Conservation (phyloP, 176 grass and related monocot genomes). For the Oryza meridionalis region DNA sequence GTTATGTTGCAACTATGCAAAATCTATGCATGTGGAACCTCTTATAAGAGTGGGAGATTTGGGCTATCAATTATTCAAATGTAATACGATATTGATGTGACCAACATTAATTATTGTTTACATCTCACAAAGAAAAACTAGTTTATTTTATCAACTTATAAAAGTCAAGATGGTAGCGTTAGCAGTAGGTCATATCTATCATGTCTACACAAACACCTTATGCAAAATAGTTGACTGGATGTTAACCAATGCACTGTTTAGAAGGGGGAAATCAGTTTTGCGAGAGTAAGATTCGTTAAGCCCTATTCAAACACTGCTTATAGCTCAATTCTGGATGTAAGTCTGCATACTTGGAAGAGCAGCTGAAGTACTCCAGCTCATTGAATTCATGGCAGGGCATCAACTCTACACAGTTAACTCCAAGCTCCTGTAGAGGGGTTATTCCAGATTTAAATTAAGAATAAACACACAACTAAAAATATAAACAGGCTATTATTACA, state of each 20-base stretch:
- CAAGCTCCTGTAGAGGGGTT: slow-evolving; percentile 69
- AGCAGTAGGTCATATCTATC: neutral
- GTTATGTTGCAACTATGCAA: neutral
- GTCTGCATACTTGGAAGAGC: slow-evolving; percentile 68
- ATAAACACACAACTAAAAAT: slow-evolving; percentile 8
- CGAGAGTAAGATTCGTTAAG: neutral
- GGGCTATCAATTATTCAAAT: neutral
- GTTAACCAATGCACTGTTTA: neutral
- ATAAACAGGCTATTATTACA: neutral
- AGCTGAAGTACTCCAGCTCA: slow-evolving; percentile 81
- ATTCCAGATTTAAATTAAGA: slow-evolving; percentile 36
- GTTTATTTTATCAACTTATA: slow-evolving; percentile 14
- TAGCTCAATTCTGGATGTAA: slow-evolving; percentile 6
- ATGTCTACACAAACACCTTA: neutral
- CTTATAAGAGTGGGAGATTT: no score
- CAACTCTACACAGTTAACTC: slow-evolving; percentile 92
- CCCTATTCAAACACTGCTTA: neutral
- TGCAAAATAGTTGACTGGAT: neutral
- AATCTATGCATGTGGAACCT: neutral
- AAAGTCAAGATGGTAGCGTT: neutral
- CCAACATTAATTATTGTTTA: neutral
- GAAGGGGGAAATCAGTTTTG: slow-evolving; percentile 14
- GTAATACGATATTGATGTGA: neutral
- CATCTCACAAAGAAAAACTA: slow-evolving; percentile 1
- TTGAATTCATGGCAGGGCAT: slow-evolving; percentile 99